Evolutionary conservation across 2,329 filamentous ascomycete genomes (phyloP), one percentile per base, ranked within the genome.

Genomic region (Zarea fungicola): DNA sequence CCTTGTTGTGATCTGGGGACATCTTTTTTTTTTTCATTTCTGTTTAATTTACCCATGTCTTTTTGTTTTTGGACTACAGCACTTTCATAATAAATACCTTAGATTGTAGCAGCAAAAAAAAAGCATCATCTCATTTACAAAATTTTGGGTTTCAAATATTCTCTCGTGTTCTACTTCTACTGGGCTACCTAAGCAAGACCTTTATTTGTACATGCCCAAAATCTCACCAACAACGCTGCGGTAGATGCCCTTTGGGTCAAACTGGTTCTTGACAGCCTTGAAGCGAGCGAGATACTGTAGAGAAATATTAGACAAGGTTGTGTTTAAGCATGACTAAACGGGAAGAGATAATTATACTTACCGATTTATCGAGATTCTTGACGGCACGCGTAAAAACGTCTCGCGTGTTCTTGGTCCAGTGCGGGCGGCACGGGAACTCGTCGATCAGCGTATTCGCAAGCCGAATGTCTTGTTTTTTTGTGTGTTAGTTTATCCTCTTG

Each of bases 371-470:
- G 18, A 77, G 53, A 42, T 76, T 73, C 61, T 74, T 71, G 34
- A 67, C 68, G 1, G 70, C 60, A 39, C 68, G 65, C 42, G 63
- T 56, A 44, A 76, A 70, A 8, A 76, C 66, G 19, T 74, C 70
- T 16, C 74, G 62, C 4, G 72, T 75, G 55, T 76, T 77, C 63
- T 77, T 77, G 10, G 74, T 77, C 74, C 74, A 77, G 58, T 77
- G 74, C 25, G 74, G 74, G 5, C 74, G 65, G 55, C 70, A 73
- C 0, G 73, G 72, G 52, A 77, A 77, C 57, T 77, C 74, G 22
- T 71, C 65, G 41, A 77, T 63, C 16, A 77, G 65, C 0, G 65
- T 68, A 23, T 36, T 36, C 16, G 35, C 43, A 16, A 46, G 41
- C 11, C 41, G 18, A 5, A 42, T 34, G 41, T 42, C 41, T 32